Conservation (phyloP, 129 eudicot species). For the Logfia minima region DNA sequence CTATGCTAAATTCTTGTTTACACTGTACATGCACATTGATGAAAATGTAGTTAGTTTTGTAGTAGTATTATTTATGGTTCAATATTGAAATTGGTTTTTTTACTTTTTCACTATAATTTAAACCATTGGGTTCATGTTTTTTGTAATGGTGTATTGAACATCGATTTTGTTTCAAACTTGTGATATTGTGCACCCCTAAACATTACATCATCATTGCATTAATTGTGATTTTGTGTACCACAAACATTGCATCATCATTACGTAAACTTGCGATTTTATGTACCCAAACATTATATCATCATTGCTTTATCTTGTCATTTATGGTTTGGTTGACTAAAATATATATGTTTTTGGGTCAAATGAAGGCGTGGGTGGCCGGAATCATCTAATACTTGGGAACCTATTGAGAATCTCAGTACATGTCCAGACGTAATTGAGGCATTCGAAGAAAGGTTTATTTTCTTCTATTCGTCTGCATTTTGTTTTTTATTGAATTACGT, state of each 20-base stretch:
- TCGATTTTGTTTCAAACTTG: neutral
- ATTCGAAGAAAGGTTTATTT: constrained; percentile 74
- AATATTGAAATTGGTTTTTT: neutral
- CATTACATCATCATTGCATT: neutral
- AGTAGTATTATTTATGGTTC: too few relatives aligned
- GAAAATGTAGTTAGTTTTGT: neutral
- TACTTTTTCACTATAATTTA: neutral
- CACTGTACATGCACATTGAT: neutral
- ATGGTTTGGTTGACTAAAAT: neutral
- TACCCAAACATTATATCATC: neutral
- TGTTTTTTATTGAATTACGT: constrained; percentile 6
- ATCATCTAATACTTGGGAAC: constrained; percentile 91
- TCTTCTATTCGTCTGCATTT: neutral
- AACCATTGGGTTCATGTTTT: neutral
- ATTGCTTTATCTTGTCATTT: neutral
- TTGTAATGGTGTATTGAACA: neutral
- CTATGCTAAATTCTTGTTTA: neutral
- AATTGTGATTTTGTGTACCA: too few relatives aligned
- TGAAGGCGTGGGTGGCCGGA: constrained; percentile 99
- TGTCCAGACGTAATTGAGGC: constrained; percentile 75
- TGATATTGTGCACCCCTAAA: neutral
- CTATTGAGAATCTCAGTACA: constrained; percentile 59
- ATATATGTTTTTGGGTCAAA: constrained; percentile 24
- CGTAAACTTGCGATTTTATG: neutral
- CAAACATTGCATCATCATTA: neutral